Evolutionary conservation across 1,284 basidiomycete genomes (phyloP).

Genomic region (Pyrrhoderma lamaoense): DNA sequence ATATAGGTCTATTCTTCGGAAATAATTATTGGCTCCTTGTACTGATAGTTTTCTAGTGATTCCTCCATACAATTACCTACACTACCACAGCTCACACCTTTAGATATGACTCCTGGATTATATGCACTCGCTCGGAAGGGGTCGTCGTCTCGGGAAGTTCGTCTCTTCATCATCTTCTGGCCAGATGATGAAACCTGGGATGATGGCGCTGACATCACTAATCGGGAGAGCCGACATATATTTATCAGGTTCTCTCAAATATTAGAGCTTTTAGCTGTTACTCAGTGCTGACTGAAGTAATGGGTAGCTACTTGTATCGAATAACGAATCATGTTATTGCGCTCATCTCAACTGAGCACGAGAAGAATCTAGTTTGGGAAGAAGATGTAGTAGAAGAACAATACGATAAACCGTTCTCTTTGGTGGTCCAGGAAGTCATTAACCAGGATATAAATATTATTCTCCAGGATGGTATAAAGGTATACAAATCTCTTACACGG

Average conservation of each 20-base stretch:
- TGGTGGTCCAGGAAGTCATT: too few species aligned
- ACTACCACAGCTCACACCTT: too few species aligned
- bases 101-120: too few species aligned
- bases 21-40: too few species aligned
- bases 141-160: conserved; percentile 17
- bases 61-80: too few species aligned
- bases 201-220: conserved; percentile 37
- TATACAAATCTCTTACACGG: too few species aligned
- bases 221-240: conserved; percentile 45
- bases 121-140: conserved; percentile 28
- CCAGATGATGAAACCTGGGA: conserved; percentile 56
- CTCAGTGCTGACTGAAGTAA: too few species aligned
- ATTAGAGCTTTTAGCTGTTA: too few species aligned
- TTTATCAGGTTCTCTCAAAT: conserved; percentile 47
- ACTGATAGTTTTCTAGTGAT: too few species aligned
- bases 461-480: too few species aligned
- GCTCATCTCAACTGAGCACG: conserved; percentile 40
- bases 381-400: conserved; percentile 26
- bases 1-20: too few species aligned
- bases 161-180: conserved; percentile 50
- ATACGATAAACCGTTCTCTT: neutral
- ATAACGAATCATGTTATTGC: conserved; percentile 45
- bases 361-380: conserved; percentile 36
- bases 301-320: conserved; percentile 48
- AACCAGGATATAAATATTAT: too few species aligned